Evolutionary conservation across 495 filamentous ascomycete species (phyloP), one percentile per base, ranked within the genome.

Genomic region (Penicillium canescens): DNA sequence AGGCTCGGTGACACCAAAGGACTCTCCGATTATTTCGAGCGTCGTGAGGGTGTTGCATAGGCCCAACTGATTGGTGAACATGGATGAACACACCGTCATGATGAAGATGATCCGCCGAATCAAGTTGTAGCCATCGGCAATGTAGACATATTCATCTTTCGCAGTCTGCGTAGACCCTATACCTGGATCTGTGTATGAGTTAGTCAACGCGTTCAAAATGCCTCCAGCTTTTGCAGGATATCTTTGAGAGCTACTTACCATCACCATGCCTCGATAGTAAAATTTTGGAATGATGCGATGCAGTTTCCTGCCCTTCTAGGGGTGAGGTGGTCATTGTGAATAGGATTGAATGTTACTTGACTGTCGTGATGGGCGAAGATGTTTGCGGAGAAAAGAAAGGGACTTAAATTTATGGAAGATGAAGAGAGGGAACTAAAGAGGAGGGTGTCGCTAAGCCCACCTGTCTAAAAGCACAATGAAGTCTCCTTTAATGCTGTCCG

Each of bases 11-110:
- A 49, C 46, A 49, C 35, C 36, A 39, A 49, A 49, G 35, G 34
- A 49, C 10, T 49, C 46, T 40, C 46, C 46, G 46, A 49, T 49
- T 39, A 49, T 49, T 49, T 49, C 46, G 35, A 49, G 46, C 46
- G 46, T 49, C 35, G 46, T 49, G 46, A 49, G 46, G 46, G 33
- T 49, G 46, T 49, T 49, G 46, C 46, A 49, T 26, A 49, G 34
- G 33, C 46, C 46, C 35, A 49, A 49, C 35, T 49, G 35, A 39
- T 49, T 49, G 34, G 46, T 49, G 34, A 49, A 49, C 46, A 49
- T 49, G 20, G 46, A 49, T 39, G 46, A 49, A n/a, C n/a, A 23
- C 46, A 49, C 46, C 34, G 46, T 28, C 46, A 49, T 49, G 35
- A 49, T 49, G 46, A 49, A 49, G 9, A 49, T 49, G 34, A 39